Percentiles rank a stretch among this genome's conserved stretches.
These are phyloP conservation scores for Gremmenia infestans DNA, from an alignment of 2,329 filamentous ascomycete genomes.

Conservation along the genomic window DNA sequence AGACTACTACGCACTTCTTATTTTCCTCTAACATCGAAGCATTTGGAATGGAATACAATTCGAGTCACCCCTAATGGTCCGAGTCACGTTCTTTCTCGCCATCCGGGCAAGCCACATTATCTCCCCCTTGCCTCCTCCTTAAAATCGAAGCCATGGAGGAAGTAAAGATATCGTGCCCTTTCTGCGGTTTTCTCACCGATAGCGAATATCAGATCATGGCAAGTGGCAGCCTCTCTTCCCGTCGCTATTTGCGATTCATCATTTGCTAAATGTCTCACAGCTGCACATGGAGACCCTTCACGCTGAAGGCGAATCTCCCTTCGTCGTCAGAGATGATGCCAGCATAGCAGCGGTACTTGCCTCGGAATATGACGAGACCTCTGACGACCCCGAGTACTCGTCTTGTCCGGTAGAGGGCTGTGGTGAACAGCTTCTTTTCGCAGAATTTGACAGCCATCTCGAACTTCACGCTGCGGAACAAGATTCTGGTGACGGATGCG, in stretches of 20 bases:
- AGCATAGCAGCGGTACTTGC: slow-evolving; percentile 18
- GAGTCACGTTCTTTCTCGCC: too few species aligned
- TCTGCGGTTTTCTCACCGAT: slow-evolving; percentile 35
- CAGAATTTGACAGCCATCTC: slow-evolving; percentile 53
- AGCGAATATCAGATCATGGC: slow-evolving; percentile 36
- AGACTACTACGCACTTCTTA: too few species aligned
- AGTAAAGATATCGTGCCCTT: slow-evolving; percentile 32
- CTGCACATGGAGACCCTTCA: slow-evolving; percentile 31
- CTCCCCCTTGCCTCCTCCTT: too few species aligned
- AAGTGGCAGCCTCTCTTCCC: slow-evolving; percentile 18
- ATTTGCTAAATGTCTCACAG: slow-evolving; percentile 14
- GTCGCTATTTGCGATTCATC: neutral
- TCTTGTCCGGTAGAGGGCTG: slow-evolving; percentile 54
- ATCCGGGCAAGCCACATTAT: neutral
- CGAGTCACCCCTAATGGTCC: too few species aligned
- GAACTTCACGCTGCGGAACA: slow-evolving; percentile 45
- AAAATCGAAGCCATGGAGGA: slow-evolving; percentile 13
- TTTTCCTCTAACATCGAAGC: too few species aligned
- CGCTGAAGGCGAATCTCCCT: slow-evolving; percentile 30
- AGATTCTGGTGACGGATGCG: slow-evolving; percentile 11
- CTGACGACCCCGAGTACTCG: slow-evolving; percentile 38
- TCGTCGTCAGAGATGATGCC: slow-evolving; percentile 25
- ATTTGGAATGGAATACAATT: too few species aligned
- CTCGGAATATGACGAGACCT: slow-evolving; percentile 27
- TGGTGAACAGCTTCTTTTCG: slow-evolving; percentile 48